Conservation (phyloP, 2,329 filamentous ascomycete species). For the Arthrinium puccinioides region DNA sequence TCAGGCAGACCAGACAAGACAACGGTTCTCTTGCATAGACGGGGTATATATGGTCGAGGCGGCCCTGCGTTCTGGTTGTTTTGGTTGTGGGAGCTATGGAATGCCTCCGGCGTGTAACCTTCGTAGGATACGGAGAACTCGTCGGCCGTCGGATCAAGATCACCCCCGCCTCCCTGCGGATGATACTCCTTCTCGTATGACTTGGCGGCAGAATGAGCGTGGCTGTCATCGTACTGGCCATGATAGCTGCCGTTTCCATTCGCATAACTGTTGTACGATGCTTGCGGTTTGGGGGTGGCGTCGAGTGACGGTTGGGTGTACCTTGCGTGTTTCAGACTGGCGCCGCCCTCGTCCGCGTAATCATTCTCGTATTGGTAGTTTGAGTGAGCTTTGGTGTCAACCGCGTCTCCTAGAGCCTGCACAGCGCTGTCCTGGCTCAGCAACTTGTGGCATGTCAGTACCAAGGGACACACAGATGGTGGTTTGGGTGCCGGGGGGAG, state of each 20-base stretch:
- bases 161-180: conserved; percentile 12
- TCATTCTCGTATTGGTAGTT: background rate
- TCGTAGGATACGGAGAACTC: conserved; percentile 14
- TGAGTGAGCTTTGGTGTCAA: background rate
- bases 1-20: conserved; percentile 56
- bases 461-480: background rate
- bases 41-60: conserved; percentile 23
- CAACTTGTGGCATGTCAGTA: conserved; percentile 7
- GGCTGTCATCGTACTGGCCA: background rate
- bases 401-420: no score
- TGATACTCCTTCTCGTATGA: no score
- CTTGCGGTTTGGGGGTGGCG: background rate
- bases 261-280: background rate
- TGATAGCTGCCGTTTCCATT: background rate
- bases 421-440: conserved; percentile 7
- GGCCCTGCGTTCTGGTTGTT: background rate
- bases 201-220: no score
- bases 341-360: conserved; percentile 1
- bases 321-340: background rate
- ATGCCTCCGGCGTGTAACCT: conserved; percentile 9
- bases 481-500: background rate
- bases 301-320: background rate
- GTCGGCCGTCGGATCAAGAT: conserved; percentile 9
- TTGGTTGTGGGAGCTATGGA: background rate
- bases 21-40: conserved; percentile 47